Evolutionary conservation across 495 filamentous ascomycete species (phyloP).

Genomic region (Aspergillus sparsus): DNA sequence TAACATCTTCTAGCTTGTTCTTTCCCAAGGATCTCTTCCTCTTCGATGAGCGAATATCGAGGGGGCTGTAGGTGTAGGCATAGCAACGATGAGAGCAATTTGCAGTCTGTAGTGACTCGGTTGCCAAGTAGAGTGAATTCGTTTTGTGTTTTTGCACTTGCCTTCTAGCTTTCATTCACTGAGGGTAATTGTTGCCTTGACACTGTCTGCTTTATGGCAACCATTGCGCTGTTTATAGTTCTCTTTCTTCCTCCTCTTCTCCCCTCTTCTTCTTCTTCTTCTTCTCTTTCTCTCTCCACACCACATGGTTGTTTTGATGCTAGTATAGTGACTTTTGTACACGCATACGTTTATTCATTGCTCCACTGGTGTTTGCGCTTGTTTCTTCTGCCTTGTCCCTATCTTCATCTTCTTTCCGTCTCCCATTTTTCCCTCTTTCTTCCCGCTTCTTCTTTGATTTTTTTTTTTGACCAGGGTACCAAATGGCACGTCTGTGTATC

Average conservation of each 20-base stretch:
- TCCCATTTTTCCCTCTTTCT: conserved; percentile 1
- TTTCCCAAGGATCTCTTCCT: no score
- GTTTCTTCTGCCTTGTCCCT: conserved; percentile 1
- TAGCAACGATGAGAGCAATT: background rate
- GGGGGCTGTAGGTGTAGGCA: background rate
- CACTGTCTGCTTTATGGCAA: background rate
- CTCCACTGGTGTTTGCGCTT: conserved; percentile 13
- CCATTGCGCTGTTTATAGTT: background rate
- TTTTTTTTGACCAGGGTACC: conserved; percentile 15
- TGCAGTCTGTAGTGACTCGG: background rate
- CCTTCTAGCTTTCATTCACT: conserved; percentile 6
- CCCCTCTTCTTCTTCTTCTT: conserved; percentile 13
- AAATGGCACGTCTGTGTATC: conserved; percentile 24
- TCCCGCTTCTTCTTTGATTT: conserved; percentile 5
- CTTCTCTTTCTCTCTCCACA: conserved; percentile 9
- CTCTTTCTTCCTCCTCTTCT: conserved; percentile 9
- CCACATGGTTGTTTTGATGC: conserved; percentile 25
- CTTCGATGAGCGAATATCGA: no score
- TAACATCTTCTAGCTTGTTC: no score
- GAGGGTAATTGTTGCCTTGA: conserved; percentile 3
- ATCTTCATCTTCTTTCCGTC: conserved; percentile 1
- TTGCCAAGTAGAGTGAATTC: background rate
- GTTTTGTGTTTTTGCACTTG: background rate
- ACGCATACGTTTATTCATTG: conserved; percentile 16
- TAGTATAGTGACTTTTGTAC: conserved; percentile 21